phyloP scores from a whole-genome alignment of 73 alveolate species.

The Vitrella brassicaformis region DNA sequence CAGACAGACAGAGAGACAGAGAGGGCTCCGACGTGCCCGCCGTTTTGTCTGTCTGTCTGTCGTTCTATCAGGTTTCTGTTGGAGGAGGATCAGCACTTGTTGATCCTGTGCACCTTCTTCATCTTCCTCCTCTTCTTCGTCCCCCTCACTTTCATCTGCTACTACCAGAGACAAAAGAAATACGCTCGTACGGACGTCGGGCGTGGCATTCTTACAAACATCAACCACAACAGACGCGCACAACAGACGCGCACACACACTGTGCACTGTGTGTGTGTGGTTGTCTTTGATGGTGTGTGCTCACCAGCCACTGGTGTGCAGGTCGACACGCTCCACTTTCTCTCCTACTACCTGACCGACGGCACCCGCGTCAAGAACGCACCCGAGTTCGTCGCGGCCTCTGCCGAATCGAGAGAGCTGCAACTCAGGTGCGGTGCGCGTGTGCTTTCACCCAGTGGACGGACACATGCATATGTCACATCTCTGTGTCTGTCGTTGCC shows the following conservation, averaged over 20 bases:
- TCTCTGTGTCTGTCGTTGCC: background rate
- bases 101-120: slow-evolving; percentile 58
- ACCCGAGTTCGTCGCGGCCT: slow-evolving; percentile 34
- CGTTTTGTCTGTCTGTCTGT: background rate
- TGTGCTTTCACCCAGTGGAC: too few relatives aligned
- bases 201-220: too few relatives aligned
- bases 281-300: background rate
- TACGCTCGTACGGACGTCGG: background rate
- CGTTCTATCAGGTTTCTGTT: slow-evolving; percentile 50
- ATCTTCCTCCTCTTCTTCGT: slow-evolving; percentile 52
- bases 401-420: slow-evolving; percentile 23
- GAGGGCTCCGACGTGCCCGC: background rate
- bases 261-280: background rate
- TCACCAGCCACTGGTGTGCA: slow-evolving; percentile 17
- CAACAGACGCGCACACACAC: too few relatives aligned
- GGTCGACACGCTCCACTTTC: slow-evolving; percentile 21
- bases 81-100: slow-evolving; percentile 59
- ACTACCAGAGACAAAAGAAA: slow-evolving; percentile 18
- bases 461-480: too few relatives aligned
- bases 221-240: too few relatives aligned
- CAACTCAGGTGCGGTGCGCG: background rate
- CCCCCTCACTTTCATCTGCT: slow-evolving; percentile 28
- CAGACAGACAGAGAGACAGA: too few relatives aligned
- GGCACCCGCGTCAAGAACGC: slow-evolving; percentile 21
- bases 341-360: background rate